Base-by-base conservation (phyloP, 176 grass and related monocot species). In the Ampelocalamus luodianensis region DNA sequence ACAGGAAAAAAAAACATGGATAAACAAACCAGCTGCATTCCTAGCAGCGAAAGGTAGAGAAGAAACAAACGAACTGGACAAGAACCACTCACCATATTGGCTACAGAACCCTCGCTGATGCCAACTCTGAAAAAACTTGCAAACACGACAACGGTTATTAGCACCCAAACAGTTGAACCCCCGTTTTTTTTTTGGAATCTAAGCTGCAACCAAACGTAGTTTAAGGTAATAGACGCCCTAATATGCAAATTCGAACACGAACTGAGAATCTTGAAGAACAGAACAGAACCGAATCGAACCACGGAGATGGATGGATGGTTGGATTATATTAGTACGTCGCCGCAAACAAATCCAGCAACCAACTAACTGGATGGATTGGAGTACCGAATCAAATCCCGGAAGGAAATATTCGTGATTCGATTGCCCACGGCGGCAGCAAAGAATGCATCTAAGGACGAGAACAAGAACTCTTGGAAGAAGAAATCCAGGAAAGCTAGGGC, bases 21-120 rank as follows among this genome's bases (percentile, higher is more conserved):
- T n/a, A 36, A 46, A 27, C 27, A 82, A 75, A 23, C 17, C 50
- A 54, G 14, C 4, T 9, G n/a, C 58, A 5, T n/a, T 5, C 58
- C n/a, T 27, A 42, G 7, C 39, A 58, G 32, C n/a, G 17, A 20
- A 42, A 6, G 14, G 17, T 45, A 15, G 6, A 34, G 45, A 24
- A 32, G 62, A 76, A 14, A 42, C 4, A 13, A 50, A 54, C 22
- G 0, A 65, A 26, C 14, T 26, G 6, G 12, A 16, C 8, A 49
- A 10, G 8, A 68, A 73, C 0, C 3, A 18, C 70, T 74, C 29
- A 91, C 89, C 89, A 91, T 91, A 13, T 6, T 63, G 43, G 17
- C 74, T 32, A 17, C 27, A 23, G 27, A 78, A 48, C n/a, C 6
- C 38, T 64, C 44, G 15, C 45, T 29, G 78, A 18, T 20, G 58